phyloP scores from a whole-genome alignment of 2,329 filamentous ascomycete species.

The Xylaria sp. region DNA sequence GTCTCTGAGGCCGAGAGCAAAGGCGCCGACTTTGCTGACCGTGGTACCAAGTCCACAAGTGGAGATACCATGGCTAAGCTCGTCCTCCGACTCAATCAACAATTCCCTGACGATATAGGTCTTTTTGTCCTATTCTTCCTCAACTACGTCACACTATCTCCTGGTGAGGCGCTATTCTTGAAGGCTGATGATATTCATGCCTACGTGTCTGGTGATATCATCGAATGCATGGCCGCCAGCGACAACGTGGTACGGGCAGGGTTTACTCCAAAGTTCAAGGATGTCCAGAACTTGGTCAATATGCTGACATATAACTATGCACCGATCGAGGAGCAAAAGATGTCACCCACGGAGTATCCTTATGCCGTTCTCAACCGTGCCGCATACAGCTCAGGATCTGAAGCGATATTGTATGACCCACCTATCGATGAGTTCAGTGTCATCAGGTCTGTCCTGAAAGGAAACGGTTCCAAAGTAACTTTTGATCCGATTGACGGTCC shows the following conservation, averaged over 20 bases:
- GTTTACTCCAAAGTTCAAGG: slow-evolving; percentile 98
- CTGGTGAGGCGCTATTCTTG: slow-evolving; percentile 94
- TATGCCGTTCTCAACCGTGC: slow-evolving; percentile 82
- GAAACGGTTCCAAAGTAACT: slow-evolving; percentile 77
- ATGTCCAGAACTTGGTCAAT: slow-evolving; percentile 83
- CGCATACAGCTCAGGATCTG: slow-evolving; percentile 79
- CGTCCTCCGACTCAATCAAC: slow-evolving; percentile 74
- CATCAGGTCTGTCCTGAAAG: slow-evolving; percentile 76
- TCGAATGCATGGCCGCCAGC: slow-evolving; percentile 99
- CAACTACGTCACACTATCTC: slow-evolving; percentile 86
- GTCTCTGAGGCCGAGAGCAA: slow-evolving; percentile 72
- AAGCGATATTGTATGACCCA: slow-evolving; percentile 82
- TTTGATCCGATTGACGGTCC: slow-evolving; percentile 89
- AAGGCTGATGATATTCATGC: slow-evolving; percentile 97
- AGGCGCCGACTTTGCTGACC: slow-evolving; percentile 74
- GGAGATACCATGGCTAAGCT: slow-evolving; percentile 78
- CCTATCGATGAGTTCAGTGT: slow-evolving; percentile 97
- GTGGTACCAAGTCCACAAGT: slow-evolving; percentile 69
- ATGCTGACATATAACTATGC: slow-evolving; percentile 97
- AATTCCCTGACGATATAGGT: slow-evolving; percentile 90
- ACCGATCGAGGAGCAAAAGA: slow-evolving; percentile 93
- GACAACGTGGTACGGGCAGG: slow-evolving; percentile 98
- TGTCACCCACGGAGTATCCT: slow-evolving; percentile 82
- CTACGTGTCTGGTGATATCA: slow-evolving; percentile 90
- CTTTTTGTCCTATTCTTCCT: slow-evolving; percentile 97